Base-by-base conservation (phyloP, 768 basidiomycete genomes). In the Naganishia antarctica region DNA sequence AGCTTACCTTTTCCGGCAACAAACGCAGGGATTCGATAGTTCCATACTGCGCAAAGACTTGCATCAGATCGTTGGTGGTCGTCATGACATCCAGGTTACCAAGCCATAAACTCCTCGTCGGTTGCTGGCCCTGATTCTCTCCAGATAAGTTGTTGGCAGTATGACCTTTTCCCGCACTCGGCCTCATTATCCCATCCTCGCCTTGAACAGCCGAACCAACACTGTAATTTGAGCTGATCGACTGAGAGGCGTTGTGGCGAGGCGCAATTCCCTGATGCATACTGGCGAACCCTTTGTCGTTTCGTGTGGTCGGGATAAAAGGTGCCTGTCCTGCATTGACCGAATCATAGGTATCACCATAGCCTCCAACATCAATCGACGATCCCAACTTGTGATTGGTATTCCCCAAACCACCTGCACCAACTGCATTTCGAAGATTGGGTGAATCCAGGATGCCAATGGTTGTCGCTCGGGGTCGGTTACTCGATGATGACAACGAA, bases 41-140 rank as follows among this genome's bases (percentile, higher is more conserved):
- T 61, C 96, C 96, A 74, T 99, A 99, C 0, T 89, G 88, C 28
- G 91, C 89, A 78, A 99, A 99, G 28, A 96, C 90, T 69, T 89
- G 87, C 62, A 96, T 90, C 61, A 99, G 85, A 74, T 96, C 90
- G 74, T 93, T 90, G 71, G 90, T 90, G 1, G 91, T 91, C 61
- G 94, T 90, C 60, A 88, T 88, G 69, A 89, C 90, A 77, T 97
- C 96, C 53, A 99, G 81, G 78, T 98, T 98, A 51, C 96, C 96
- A 74, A 99, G 96, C 94, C 96, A 99, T 29, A 99, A 81, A 34
- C 91, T 93, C 57, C 96, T 87, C 12, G 94, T 94, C 37, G 96
- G 94, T 43, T 67, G 67, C 44, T 64, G 60, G 60, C 87, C 84
- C 72, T 57, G 53, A 40, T 57, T 57, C 23, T 57, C 53, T 21